Percentiles rank a stretch among this genome's conserved stretches.
These are phyloP conservation scores for Ophiostoma angusticollis DNA, from an alignment of 2,329 filamentous ascomycete genomes.

Conservation along the genomic window DNA sequence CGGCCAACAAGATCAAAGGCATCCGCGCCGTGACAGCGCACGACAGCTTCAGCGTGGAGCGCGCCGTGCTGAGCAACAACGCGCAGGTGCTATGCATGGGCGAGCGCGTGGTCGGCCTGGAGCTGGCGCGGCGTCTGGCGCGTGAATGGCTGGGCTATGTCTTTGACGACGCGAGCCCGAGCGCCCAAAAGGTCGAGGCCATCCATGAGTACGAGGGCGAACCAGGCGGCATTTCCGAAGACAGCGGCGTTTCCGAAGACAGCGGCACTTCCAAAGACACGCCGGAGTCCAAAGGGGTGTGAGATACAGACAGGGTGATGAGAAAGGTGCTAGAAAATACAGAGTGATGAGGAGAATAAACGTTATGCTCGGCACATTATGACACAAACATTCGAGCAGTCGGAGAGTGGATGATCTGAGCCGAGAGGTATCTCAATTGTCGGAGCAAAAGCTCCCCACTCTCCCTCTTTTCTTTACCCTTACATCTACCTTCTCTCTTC, in stretches of 20 bases:
- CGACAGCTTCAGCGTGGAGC: conserved; percentile 73
- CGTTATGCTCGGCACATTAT: too few species aligned
- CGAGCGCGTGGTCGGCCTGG: conserved; percentile 68
- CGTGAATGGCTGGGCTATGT: conserved; percentile 76
- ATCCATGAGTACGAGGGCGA: conserved; percentile 22
- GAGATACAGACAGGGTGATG: too few species aligned
- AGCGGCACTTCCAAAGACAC: too few species aligned
- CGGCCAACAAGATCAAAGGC: conserved; percentile 78
- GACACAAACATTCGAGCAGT: too few species aligned
- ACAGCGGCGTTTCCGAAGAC: too few species aligned
- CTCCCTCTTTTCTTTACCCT: too few species aligned
- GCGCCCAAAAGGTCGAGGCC: conserved; percentile 38
- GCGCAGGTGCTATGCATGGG: conserved; percentile 81
- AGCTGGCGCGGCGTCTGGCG: conserved; percentile 63
- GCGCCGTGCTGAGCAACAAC: conserved; percentile 70
- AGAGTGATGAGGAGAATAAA: too few species aligned
- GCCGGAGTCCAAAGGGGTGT: neutral
- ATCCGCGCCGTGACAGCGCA: conserved; percentile 82
- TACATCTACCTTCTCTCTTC: neutral
- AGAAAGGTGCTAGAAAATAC: too few species aligned
- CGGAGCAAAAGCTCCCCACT: too few species aligned
- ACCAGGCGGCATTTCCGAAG: conserved; percentile 15
- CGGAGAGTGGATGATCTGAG: too few species aligned
- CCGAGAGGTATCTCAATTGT: too few species aligned
- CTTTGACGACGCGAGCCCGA: conserved; percentile 54